These are phyloP conservation scores for Ampelomyces quisqualis DNA, from an alignment of 2,329 filamentous ascomycete genomes.

Conservation along the genomic window DNA sequence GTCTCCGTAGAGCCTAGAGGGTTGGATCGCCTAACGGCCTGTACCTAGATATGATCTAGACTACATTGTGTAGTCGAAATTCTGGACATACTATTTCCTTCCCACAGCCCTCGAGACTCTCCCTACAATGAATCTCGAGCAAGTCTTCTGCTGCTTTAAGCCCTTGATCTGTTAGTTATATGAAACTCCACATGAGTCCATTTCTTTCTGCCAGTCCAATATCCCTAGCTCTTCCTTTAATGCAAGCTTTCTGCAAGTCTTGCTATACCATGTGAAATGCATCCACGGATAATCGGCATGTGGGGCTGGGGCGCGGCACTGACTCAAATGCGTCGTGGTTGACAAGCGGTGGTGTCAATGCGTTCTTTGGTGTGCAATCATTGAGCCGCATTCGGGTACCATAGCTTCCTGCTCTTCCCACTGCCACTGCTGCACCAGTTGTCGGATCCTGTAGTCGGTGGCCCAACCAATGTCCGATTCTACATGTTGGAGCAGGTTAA, in stretches of 20 bases:
- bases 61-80: neutral
- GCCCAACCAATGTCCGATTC: conserved; percentile 66
- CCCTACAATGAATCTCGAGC: neutral
- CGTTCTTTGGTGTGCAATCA: neutral
- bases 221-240: neutral
- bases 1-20: neutral
- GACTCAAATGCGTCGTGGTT: conserved; percentile 1
- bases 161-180: neutral
- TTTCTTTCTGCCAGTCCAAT: neutral
- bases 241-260: neutral
- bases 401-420: conserved; percentile 33
- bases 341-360: neutral
- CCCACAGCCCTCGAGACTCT: neutral
- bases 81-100: neutral
- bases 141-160: neutral
- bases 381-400: conserved; percentile 19
- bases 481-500: conserved; percentile 59
- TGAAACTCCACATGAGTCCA: neutral
- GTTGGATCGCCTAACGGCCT: neutral
- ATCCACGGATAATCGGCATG: neutral
- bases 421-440: conserved; percentile 54
- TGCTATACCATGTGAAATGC: too few relatives aligned
- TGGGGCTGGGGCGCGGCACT: neutral
- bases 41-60: neutral
- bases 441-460: conserved; percentile 61